Base-by-base conservation (phyloP, 345 rosid genomes). In the Reutealis trisperma region DNA sequence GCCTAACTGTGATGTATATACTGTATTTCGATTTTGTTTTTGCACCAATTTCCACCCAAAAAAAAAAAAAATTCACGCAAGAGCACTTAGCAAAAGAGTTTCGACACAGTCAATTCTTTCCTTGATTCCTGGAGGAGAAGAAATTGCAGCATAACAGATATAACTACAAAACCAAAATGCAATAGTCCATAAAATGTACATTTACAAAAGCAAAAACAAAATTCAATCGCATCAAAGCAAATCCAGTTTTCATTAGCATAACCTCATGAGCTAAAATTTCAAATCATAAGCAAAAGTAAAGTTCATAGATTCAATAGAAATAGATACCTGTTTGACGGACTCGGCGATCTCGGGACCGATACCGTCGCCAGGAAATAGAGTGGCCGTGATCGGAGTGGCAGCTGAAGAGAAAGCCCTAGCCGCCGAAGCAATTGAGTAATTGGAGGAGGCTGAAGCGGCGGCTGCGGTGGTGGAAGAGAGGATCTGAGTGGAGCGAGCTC, bases 271-370 rank as follows among this genome's bases (percentile, higher is more conserved):
- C 55, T 12, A 67, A 22, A 18, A 67, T 15, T 51, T 34, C 42
- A 61, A 64, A 14, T 27, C 21, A 44, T 6, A 63, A 60, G 34
- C 8, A 2, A 25, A 60, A 44, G 12, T 1, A 16, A 3, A 80
- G 8, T 14, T 7, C 9, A 4, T 2, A 60, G 41, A 75, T 60
- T 41, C 0, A n/a, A 15, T 55, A 12, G 44, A 67, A 27, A 1
- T 25, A 16, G 52, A 89, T 14, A 75, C 99, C 96, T 92, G 79
- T 82, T 96, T 96, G 82, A 94, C 98, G 74, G 99, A 89, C 66
- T 90, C 92, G 8, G 99, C 98, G 85, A 96, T 96, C 88, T 96
- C 99, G 55, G 99, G 99, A 78, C 99, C 99, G 83, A 95, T 92
- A 68, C 98, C 99, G 61, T 96, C 98, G 72, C 98, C 99, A 57